Base-by-base conservation (phyloP, 805 yeast genomes). In the Myxozyma lipomycoides region DNA sequence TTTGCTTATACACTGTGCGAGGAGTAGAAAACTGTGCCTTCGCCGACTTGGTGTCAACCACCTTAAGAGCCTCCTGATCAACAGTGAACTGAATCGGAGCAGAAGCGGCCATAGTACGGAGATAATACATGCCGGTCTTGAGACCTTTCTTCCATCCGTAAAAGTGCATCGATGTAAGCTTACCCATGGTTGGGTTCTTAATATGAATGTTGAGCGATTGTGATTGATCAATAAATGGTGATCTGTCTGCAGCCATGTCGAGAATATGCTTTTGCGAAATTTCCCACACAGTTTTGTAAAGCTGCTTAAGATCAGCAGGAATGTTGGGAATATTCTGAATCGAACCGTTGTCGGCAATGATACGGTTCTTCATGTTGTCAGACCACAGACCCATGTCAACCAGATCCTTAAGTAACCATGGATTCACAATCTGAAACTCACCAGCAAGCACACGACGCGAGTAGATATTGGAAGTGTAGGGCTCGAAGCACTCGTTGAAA, bases 81-180 rank as follows among this genome's bases (percentile, higher is more conserved):
- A 84, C 77, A 17, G 93, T 85, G 70, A 89, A 91, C 73, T 91
- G 95, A 66, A 93, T 93, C 43, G 98, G 97, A 45, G 95, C 86
- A 39, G 96, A 80, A 19, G 98, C 98, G 54, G 98, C 96, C 76
- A 87, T 95, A 9, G 98, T 91, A 72, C 98, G 83, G 69, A 93
- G 75, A 72, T 93, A 93, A 76, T 93, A 93, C 95, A 93, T 91
- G 65, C 98, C 98, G 3, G 98, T 93, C 78, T 93, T 93, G 67
- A 93, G 78, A 55, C 98, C 98, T 75, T 86, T 88, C 75, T 86
- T 86, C 98, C 98, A 93, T 43, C 96, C 98, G 67, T 93, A 91
- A 76, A 93, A 93, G 70, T 93, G 98, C 97, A 93, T 93, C 59
- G 93, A 82, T 4, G 98, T 93, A 66, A 93, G 78, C 70, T 93